Base-by-base conservation (phyloP, 176 grass and related monocot species). In the Bolboschoenus planiculmis region DNA sequence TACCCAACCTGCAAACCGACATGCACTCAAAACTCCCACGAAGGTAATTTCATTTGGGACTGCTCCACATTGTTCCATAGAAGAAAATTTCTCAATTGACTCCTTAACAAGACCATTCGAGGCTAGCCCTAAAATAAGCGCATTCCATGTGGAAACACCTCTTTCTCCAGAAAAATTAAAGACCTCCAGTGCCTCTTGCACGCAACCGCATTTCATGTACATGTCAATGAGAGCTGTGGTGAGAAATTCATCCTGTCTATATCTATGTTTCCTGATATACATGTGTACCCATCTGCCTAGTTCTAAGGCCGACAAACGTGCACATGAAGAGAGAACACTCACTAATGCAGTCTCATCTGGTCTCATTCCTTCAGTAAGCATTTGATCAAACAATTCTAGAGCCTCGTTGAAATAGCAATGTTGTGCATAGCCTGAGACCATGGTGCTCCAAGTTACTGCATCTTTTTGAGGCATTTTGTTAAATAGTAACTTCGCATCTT, bases 191-290 rank as follows among this genome's bases (percentile, higher is more conserved):
- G 95, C 95, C 67, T 88, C 72, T 62, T 89, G 88, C 51, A 83
- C 62, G 30, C 72, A 90, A 48, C 94, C 92, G 79, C 88, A 97
- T 66, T 97, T 94, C 94, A 97, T 97, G 77, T 97, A 94, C 94
- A 97, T 97, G 83, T 97, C 87, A 84, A 97, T 89, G 23, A 97
- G 86, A 87, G 56, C 86, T 72, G 94, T 97, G 46, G 86, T 90
- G 42, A 97, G 85, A 74, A 94, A 74, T 21, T 92, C 24, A 65
- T 53, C 87, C 42, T 91, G 82, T 47, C 57, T 51, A 85, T 84
- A 90, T 59, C 78, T 80, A 55, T 88, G 82, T 83, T 89, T 81
- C 56, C n/a, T 76, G 64, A 97, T 88, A 78, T 92, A 97, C 36
- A 87, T 84, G 80, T 94, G 94, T 82, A 94, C 77, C 27, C 71